Base-by-base conservation (phyloP, 129 eudicot species). In the Lactuca saligna region DNA sequence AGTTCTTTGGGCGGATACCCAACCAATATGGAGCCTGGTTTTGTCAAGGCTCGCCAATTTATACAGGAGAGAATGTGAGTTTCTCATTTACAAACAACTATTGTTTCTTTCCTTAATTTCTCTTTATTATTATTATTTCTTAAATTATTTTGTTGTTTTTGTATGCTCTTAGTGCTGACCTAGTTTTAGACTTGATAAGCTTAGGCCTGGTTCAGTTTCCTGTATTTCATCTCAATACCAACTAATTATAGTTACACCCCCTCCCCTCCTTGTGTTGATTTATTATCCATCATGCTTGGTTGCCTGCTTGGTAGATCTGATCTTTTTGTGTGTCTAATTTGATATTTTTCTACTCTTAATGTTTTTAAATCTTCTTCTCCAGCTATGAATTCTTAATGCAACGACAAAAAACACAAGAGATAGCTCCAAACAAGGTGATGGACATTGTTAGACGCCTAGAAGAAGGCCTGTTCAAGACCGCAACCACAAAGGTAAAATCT, bases 371-470 rank as follows among this genome's bases (percentile, higher is more conserved):
- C 41, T 64, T n/a, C 34, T 72, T 81, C 64, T 83, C 72, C 90
- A 94, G 99, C 69, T 85, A 60, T n/a, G n/a, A n/a, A n/a, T n/a
- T n/a, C n/a, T n/a, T n/a, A n/a, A n/a, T n/a, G n/a, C n/a, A n/a
- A n/a, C 86, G 87, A 57, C 75, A 75, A 33, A 83, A 78, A 17
- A 53, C 78, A 51, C 83, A 61, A 20, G 93, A 78, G 14, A 41
- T 70, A 60, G 68, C 86, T 44, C 42, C 61, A 57, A 80, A 58
- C 81, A 94, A 70, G 82, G 61, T 89, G 70, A 14, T 63, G 29
- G 99, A 87, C 50, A 49, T 94, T 59, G 91, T 82, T 41, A 87
- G 63, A 69, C 92, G 95, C 56, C 67, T 94, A 71, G 99, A 94
- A 65, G 99, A 94, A 60, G 88, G 87, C 71, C 73, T 94, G 31